Evolutionary conservation across 2,329 filamentous ascomycete species (phyloP), one percentile per base, ranked within the genome.

Genomic region (Alternaria sp.): DNA sequence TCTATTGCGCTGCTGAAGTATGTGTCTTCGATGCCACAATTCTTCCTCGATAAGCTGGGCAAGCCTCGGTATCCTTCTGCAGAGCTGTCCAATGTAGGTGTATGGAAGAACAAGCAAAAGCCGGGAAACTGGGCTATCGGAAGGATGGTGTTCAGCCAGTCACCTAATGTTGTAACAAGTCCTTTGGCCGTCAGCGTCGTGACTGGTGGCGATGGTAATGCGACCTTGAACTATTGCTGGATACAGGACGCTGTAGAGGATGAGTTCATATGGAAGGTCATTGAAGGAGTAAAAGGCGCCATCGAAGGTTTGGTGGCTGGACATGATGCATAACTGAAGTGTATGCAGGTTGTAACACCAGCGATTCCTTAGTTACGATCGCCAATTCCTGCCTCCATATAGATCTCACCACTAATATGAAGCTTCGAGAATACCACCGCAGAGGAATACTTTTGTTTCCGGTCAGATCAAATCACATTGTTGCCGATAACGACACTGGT

Each of bases 21-120:
- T 28, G 79, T 84, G 0, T 68, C 73, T 12, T 67, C 83, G 53
- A 77, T 80, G 38, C 76, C 77, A 4, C 74, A 76, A 1, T 71
- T 80, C 12, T 79, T 82, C 43, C 54, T 67, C 3, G 71, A 74
- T 0, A 77, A 79, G 51, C 20, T 82, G 2, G 83, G 82, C 3
- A 77, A 79, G 44, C 65, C 74, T 3, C 72, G 83, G 3, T 70
- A 66, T 1, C 65, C 69, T 16, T 79, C 74, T 9, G 82, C 80
- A 22, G 83, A 85, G 62, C 57, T 85, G 8, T 84, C 83, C 0
- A 85, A 84, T 66, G 54, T 85, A 4, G 83, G 83, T 0, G 68
- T 79, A 2, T 73, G 81, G 46, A 66, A 65, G 14, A 12, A 64
- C 5, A 57, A 46, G 14, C 41, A 22, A 16, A 27, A 30, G 7